Evolutionary conservation across 441 rosid species (phyloP).

Genomic region (Brassica hybrid): DNA sequence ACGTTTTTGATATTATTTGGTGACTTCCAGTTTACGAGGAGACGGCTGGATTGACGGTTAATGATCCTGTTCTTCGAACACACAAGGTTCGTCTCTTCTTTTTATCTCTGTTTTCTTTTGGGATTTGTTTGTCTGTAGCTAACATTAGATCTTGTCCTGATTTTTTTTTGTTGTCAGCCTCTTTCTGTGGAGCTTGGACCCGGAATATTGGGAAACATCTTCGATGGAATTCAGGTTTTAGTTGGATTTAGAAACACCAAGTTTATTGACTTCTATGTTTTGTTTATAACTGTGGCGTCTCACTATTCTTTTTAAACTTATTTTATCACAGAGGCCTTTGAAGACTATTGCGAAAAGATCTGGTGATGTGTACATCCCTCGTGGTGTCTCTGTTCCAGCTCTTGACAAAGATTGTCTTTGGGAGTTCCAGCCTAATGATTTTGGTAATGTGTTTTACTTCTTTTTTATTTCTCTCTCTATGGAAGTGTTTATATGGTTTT

Average conservation of each 20-base stretch:
- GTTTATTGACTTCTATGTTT: slow-evolving; percentile 13
- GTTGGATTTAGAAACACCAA: slow-evolving; percentile 40
- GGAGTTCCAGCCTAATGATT: slow-evolving; percentile 95
- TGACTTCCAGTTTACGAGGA: slow-evolving; percentile 84
- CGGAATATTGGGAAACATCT: slow-evolving; percentile 97
- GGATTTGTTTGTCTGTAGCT: slow-evolving; percentile 18
- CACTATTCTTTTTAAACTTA: slow-evolving; percentile 23
- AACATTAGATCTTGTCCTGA: slow-evolving; percentile 34
- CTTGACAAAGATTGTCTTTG: slow-evolving; percentile 93
- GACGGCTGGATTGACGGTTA: slow-evolving; percentile 94
- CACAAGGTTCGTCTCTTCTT: slow-evolving; percentile 62
- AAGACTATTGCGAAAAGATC: slow-evolving; percentile 94
- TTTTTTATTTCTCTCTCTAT: slow-evolving; percentile 7
- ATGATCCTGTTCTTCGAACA: slow-evolving; percentile 92
- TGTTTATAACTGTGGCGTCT: slow-evolving; percentile 24
- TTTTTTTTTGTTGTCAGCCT: slow-evolving; percentile 60
- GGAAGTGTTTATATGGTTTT: slow-evolving; percentile 8
- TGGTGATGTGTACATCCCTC: slow-evolving; percentile 98
- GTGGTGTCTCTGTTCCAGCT: slow-evolving; percentile 98
- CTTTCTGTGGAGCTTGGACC: slow-evolving; percentile 99
- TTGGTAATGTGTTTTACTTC: slow-evolving; percentile 56
- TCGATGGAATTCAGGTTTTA: slow-evolving; percentile 99
- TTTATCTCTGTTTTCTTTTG: not conserved
- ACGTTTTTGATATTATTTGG: not conserved
- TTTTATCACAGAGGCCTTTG: slow-evolving; percentile 78